Base-by-base conservation (phyloP, 2,329 filamentous ascomycete species). In the Aureobasidium namibiae region DNA sequence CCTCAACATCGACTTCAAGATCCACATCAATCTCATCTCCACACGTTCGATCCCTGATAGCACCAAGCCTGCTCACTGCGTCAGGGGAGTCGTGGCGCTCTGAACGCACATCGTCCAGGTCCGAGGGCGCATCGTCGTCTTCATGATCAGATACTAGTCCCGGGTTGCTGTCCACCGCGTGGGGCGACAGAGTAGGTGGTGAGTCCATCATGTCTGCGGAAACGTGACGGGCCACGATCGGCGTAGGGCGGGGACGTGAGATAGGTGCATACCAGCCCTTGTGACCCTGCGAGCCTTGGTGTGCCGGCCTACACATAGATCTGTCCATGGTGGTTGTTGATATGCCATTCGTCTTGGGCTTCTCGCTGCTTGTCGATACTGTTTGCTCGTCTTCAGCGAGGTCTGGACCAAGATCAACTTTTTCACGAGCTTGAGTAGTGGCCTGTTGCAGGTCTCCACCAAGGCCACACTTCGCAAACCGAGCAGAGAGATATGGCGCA, bases 91-190 rank as follows among this genome's bases (percentile, higher is more conserved):
- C 63, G 11, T 63, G 54, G 9, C 62, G 62, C n/a, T 63, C 59
- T 9, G 62, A 62, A 13, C 64, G 65, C 21, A 62, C 64, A 44
- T 72, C 69, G 38, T 71, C 60, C 21, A 57, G 33, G 42, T 64
- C 63, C 16, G 62, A 64, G 56, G 68, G 73, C 41, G 77, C 74
- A 56, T 77, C 76, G 60, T 79, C 74, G 31, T 76, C 77, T 59
- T 79, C 77, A 65, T 78, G 75, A 62, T 80, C 77, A 63, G 75
- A 78, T 36, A 79, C 75, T 61, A 80, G 67, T 24, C 77, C 77
- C 16, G 77, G 77, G 54, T 76, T 77, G 65, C 74, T 77, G 66
- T 79, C 76, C 57, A 74, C 73, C 2, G 76, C 75, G 60, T 78
- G 71, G 33, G 77, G 77, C 62, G 74, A 77, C 61, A 64, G 58